These are phyloP conservation scores for Senna siamea DNA, from an alignment of 306 rosid species.

Conservation along the genomic window DNA sequence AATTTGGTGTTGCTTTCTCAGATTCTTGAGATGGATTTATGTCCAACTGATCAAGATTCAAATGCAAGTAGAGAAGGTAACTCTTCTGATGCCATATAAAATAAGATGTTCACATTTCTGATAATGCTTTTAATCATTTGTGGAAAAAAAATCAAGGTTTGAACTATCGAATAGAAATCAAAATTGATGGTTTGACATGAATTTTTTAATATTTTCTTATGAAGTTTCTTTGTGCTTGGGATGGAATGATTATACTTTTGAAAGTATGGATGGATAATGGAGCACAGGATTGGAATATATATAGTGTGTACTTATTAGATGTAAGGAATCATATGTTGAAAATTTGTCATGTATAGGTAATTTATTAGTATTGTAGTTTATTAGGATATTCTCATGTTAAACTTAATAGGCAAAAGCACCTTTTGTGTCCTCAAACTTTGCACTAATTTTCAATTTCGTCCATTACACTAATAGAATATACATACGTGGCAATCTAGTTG, in stretches of 20 bases:
- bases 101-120: conserved; percentile 24
- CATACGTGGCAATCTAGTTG: no score
- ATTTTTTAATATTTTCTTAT: conserved; percentile 12
- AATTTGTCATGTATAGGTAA: background rate
- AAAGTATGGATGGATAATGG: background rate
- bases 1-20: conserved; percentile 45
- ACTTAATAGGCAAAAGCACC: no score
- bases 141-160: conserved; percentile 13
- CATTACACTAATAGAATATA: no score
- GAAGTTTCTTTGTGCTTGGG: conserved; percentile 25
- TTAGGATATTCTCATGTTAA: background rate
- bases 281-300: background rate
- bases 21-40: conserved; percentile 92
- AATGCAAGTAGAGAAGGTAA: conserved; percentile 67
- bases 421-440: no score
- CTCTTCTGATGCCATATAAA: conserved; percentile 31
- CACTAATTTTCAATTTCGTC: no score
- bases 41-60: conserved; percentile 62
- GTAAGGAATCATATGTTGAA: background rate
- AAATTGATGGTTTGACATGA: conserved; percentile 30
- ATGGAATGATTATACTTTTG: conserved; percentile 12
- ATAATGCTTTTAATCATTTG: conserved; percentile 25
- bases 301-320: background rate
- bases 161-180: conserved; percentile 15
- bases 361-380: background rate